These are phyloP conservation scores for Knufia petricola DNA, from an alignment of 2,329 filamentous ascomycete species.

Conservation along the genomic window DNA sequence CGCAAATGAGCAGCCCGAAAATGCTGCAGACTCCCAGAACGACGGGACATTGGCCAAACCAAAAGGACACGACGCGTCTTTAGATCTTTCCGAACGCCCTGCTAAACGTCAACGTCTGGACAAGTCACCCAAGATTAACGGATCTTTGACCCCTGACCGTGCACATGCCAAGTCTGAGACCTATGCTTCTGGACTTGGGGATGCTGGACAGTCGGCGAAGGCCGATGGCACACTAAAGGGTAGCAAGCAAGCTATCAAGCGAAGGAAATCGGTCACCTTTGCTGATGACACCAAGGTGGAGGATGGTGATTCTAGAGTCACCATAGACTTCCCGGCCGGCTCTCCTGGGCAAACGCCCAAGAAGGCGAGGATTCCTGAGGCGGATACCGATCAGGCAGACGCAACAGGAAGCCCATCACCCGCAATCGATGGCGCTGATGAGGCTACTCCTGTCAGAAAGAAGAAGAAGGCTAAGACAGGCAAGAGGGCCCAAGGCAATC, in stretches of 20 bases:
- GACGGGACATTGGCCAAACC: background rate
- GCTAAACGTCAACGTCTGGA: conserved; percentile 1
- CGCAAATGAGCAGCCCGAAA: conserved; percentile 29
- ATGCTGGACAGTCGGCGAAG: background rate
- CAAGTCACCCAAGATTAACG: background rate
- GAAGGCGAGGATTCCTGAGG: background rate
- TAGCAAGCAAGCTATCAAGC: background rate
- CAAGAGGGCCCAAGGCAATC: conserved; percentile 22
- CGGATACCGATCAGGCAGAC: background rate
- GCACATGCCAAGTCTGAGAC: background rate
- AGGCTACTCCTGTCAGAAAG: conserved; percentile 13
- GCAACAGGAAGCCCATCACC: background rate
- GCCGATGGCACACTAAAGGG: background rate
- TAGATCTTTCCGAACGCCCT: background rate
- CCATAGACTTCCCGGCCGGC: conserved; percentile 41
- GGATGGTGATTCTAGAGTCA: conserved; percentile 27
- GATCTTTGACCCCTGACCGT: background rate
- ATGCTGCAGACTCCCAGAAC: conserved; percentile 6
- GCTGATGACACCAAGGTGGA: conserved; percentile 50
- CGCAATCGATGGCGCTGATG: background rate
- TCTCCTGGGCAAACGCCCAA: conserved; percentile 16
- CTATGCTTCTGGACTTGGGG: background rate
- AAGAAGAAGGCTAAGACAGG: conserved; percentile 27
- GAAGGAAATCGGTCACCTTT: conserved; percentile 45
- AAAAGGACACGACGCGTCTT: background rate